Conservation (phyloP, 2,329 filamentous ascomycete genomes). For the Colletotrichum cereale region DNA sequence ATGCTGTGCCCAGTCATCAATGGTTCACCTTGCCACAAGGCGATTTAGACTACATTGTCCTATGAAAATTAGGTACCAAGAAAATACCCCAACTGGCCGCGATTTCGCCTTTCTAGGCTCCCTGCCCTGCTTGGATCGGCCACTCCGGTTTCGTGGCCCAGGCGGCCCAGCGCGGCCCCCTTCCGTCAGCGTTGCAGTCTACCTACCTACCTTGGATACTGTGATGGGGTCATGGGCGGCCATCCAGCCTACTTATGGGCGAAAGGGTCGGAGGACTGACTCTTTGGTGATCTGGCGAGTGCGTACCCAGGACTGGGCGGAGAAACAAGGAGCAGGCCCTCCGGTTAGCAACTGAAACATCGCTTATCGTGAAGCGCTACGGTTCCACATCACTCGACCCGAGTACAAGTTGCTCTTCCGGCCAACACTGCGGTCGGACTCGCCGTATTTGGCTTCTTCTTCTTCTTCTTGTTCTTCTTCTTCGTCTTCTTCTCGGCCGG, state of each 20-base stretch:
- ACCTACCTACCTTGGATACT: no score
- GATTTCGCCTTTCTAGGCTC: conserved; percentile 8
- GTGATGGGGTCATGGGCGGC: background rate
- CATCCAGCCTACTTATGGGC: background rate
- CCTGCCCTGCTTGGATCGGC: conserved; percentile 19
- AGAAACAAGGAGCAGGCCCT: conserved; percentile 1
- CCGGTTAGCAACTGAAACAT: conserved; percentile 23
- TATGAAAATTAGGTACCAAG: background rate
- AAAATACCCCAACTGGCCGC: background rate
- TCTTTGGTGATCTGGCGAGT: conserved; percentile 7
- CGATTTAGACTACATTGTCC: background rate
- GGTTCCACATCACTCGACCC: background rate
- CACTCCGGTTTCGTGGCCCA: conserved; percentile 6
- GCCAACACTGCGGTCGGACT: background rate
- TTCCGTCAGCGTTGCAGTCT: conserved; percentile 12
- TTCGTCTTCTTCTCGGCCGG: conserved; percentile 15
- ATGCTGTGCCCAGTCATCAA: conserved; percentile 16
- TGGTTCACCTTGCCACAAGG: background rate
- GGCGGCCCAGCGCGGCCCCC: background rate
- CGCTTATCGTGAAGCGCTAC: background rate
- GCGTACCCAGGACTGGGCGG: background rate
- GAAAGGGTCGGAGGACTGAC: background rate
- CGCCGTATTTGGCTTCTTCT: background rate
- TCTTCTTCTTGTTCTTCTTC: background rate
- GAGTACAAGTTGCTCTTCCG: background rate